These are phyloP conservation scores for Hyparrhenia diplandra DNA, from an alignment of 176 grass and related monocot species.

Conservation along the genomic window DNA sequence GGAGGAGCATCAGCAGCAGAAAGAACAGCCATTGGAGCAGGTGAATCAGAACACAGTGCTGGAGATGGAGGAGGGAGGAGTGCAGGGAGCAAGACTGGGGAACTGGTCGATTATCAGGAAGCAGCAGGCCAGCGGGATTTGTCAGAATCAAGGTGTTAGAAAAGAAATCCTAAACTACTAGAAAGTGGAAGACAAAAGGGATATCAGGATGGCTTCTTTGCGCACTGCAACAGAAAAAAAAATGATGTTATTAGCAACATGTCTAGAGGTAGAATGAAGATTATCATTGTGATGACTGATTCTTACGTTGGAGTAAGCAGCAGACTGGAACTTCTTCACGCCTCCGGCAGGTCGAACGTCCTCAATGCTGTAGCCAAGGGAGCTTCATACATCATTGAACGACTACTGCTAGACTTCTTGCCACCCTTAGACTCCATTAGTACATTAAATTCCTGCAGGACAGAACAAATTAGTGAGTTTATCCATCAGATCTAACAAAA, in stretches of 20 bases:
- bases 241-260: background rate
- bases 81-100: constrained; percentile 22
- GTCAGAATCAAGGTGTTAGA: constrained; percentile 33
- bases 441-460: constrained; percentile 55
- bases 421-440: constrained; percentile 84
- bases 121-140: constrained; percentile 65
- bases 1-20: constrained; percentile 30
- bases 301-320: constrained; percentile 84
- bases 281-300: background rate
- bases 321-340: constrained; percentile 71
- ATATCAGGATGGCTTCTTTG: constrained; percentile 80
- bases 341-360: constrained; percentile 80
- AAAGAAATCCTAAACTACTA: constrained; percentile 60
- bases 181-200: constrained; percentile 17
- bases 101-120: constrained; percentile 52
- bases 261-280: background rate
- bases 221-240: constrained; percentile 59
- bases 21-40: constrained; percentile 48
- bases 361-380: constrained; percentile 83
- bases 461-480: background rate
- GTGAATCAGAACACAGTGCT: constrained; percentile 21
- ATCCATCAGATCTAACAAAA: background rate
- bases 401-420: constrained; percentile 67
- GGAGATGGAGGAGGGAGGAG: constrained; percentile 24
- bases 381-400: constrained; percentile 71